Evolutionary conservation across 1,284 basidiomycete genomes (phyloP).

Genomic region (Fomitiporia mediterranea): DNA sequence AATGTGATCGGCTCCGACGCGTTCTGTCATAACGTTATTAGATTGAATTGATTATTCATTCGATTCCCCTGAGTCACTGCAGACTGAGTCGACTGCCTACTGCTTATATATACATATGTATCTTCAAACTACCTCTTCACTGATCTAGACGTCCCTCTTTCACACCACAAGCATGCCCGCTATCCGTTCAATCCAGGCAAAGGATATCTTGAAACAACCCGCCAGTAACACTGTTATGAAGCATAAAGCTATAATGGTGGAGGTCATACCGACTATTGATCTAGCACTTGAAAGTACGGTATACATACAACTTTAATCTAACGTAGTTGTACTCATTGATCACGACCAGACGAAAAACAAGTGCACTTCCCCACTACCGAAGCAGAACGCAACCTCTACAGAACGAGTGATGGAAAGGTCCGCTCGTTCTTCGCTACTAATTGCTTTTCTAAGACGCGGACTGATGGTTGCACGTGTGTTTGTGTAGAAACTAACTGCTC

Average conservation of each 20-base stretch:
- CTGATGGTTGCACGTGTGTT: too few species aligned
- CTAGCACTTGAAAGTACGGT: neutral
- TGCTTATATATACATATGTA: too few species aligned
- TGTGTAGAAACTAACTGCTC: conserved; percentile 35
- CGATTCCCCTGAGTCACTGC: neutral
- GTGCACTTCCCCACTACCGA: conserved; percentile 6
- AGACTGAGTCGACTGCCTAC: neutral
- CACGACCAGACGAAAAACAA: neutral
- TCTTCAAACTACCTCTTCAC: too few species aligned
- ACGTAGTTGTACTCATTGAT: neutral
- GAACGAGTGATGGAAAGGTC: conserved; percentile 21
- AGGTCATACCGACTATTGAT: too few species aligned
- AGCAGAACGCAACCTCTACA: neutral
- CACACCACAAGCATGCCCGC: conserved; percentile 1
- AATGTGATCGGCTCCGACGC: too few species aligned
- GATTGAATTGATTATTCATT: too few species aligned
- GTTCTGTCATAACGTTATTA: too few species aligned
- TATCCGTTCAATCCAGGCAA: neutral
- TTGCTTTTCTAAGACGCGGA: too few species aligned
- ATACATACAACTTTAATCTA: neutral
- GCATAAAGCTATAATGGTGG: too few species aligned
- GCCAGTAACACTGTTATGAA: too few species aligned
- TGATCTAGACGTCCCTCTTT: too few species aligned
- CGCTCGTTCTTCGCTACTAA: too few species aligned
- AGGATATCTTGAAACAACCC: neutral